phyloP scores from a whole-genome alignment of 768 basidiomycete genomes.

The Mycena belliarum region DNA sequence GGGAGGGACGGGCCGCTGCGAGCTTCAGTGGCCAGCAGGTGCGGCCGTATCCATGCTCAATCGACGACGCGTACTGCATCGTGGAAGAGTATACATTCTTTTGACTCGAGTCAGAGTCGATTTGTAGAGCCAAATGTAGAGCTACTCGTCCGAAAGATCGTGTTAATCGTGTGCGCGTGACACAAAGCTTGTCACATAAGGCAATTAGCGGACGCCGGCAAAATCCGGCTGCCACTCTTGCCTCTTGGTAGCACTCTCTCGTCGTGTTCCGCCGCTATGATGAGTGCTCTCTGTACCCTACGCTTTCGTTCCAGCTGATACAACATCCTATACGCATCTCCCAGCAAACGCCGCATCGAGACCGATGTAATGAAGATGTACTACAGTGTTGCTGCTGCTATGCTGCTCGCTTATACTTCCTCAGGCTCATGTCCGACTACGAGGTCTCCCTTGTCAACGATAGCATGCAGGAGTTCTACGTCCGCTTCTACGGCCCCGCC shows the following conservation, averaged over 20 bases:
- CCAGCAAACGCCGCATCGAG: slow-evolving; percentile 91
- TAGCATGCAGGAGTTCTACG: slow-evolving; percentile 98
- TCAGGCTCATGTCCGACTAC: slow-evolving; percentile 96
- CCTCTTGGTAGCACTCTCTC: slow-evolving; percentile 18
- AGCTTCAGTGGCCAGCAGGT: slow-evolving; percentile 14
- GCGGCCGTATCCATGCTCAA: slow-evolving; percentile 56
- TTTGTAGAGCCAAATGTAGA: no score
- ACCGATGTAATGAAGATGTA: slow-evolving; percentile 99
- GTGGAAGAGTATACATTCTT: slow-evolving; percentile 69
- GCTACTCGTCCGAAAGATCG: no score
- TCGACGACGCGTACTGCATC: slow-evolving; percentile 65
- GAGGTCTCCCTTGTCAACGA: slow-evolving; percentile 97
- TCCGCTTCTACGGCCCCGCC: slow-evolving; percentile 89
- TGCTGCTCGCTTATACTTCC: slow-evolving; percentile 8
- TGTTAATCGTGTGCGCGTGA: no score
- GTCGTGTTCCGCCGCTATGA: slow-evolving; percentile 47
- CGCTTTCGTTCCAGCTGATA: slow-evolving; percentile 30
- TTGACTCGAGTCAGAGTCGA: slow-evolving; percentile 22
- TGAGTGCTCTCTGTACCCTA: slow-evolving; percentile 45
- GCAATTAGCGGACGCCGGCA: slow-evolving; percentile 5
- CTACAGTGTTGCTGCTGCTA: slow-evolving; percentile 1
- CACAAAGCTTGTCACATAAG: no score
- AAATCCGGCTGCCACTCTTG: slow-evolving; percentile 17
- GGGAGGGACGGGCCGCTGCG: background rate
- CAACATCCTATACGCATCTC: slow-evolving; percentile 59